Percentiles rank a stretch among this genome's conserved stretches.
These are phyloP conservation scores for Saksenaea vasiformis DNA, from an alignment of 371 early-diverging fungal genomes.

Conservation along the genomic window DNA sequence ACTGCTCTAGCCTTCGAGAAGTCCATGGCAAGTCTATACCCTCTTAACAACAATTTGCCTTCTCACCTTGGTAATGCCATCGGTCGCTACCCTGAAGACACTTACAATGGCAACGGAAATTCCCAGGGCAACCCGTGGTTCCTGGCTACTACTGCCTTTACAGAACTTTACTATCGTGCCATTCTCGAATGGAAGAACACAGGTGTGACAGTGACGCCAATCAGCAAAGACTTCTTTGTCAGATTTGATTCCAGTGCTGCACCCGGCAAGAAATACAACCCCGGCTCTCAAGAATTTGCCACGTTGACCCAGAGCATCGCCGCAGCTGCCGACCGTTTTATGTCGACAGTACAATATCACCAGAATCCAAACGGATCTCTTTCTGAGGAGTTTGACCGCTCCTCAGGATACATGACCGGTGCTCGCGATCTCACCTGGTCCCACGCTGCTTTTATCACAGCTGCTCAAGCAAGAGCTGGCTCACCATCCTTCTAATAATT, in stretches of 20 bases:
- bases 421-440: constrained; percentile 80
- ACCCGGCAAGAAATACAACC: constrained; percentile 19
- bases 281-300: constrained; percentile 17
- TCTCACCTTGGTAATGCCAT: constrained; percentile 46
- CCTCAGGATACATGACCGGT: constrained; percentile 61
- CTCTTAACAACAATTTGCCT: constrained; percentile 45
- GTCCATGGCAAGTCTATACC: constrained; percentile 48
- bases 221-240: constrained; percentile 44
- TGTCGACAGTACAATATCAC: constrained; percentile 60
- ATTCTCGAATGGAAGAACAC: constrained; percentile 27
- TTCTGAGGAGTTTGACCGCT: constrained; percentile 67
- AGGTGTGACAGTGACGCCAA: constrained; percentile 37
- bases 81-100: constrained; percentile 79
- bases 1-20: constrained; percentile 51
- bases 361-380: constrained; percentile 53
- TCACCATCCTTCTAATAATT: constrained; percentile 12
- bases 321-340: constrained; percentile 54
- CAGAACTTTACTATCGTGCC: constrained; percentile 70
- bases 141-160: constrained; percentile 59
- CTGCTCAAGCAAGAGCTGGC: constrained; percentile 31
- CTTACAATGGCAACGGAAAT: constrained; percentile 63
- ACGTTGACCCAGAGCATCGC: constrained; percentile 31
- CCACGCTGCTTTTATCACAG: constrained; percentile 65
- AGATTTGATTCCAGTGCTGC: constrained; percentile 19
- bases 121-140: constrained; percentile 77